These are phyloP conservation scores for Odontarrhena argentea DNA, from an alignment of 345 rosid species.

Conservation along the genomic window DNA sequence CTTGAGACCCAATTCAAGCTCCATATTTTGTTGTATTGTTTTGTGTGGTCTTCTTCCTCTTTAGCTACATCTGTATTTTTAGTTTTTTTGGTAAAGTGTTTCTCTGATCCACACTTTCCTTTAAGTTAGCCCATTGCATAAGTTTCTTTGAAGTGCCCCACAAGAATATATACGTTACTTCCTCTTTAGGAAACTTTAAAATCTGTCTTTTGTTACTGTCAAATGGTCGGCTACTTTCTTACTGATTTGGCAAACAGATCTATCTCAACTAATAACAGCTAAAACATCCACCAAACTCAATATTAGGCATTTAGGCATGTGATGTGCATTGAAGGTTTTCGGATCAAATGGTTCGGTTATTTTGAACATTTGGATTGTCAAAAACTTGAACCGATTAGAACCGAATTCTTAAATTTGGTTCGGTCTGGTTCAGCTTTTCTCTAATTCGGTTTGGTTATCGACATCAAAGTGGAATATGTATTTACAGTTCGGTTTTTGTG, in stretches of 20 bases:
- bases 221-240: constrained; percentile 23
- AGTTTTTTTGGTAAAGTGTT: not conserved
- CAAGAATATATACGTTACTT: constrained; percentile 38
- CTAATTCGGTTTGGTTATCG: no score
- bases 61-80: not conserved
- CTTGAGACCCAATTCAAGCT: constrained; percentile 80
- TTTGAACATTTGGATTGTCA: no score
- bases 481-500: no score
- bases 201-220: constrained; percentile 5
- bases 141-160: constrained; percentile 10
- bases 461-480: no score
- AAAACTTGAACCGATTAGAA: no score
- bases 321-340: no score
- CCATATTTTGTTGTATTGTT: constrained; percentile 44
- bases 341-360: no score
- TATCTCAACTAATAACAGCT: not conserved
- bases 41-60: not conserved
- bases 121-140: not conserved
- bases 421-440: no score
- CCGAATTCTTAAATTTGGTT: no score
- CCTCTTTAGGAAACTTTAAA: constrained; percentile 19
- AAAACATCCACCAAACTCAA: no score
- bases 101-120: not conserved
- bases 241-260: no score
- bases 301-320: no score